Evolutionary conservation across 495 filamentous ascomycete species (phyloP).

Genomic region (Trichoderma orchidacearum): DNA sequence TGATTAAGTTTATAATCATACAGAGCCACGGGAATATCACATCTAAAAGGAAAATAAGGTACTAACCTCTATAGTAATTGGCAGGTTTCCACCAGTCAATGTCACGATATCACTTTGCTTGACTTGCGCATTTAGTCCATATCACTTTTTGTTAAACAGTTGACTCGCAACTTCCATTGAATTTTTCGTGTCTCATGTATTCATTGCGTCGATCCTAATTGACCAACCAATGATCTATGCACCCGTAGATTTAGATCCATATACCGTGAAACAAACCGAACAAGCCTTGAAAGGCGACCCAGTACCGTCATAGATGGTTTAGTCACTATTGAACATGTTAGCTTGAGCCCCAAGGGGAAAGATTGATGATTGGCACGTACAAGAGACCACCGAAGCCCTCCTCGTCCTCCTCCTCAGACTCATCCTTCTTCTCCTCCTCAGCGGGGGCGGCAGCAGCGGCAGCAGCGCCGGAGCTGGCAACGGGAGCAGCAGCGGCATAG

Average conservation of each 20-base stretch:
- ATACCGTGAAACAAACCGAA: constrained; percentile 19
- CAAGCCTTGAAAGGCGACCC: constrained; percentile 8
- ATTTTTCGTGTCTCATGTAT: constrained; percentile 4
- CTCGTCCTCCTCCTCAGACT: constrained; percentile 46
- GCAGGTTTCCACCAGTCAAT: not conserved
- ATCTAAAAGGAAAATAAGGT: constrained; percentile 8
- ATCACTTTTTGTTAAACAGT: not conserved
- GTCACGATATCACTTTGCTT: constrained; percentile 1
- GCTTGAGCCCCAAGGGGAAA: not conserved
- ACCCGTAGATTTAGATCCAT: constrained; percentile 20
- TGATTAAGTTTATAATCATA: constrained; percentile 37
- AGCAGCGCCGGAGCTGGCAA: constrained; percentile 37
- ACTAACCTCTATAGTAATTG: constrained; percentile 28
- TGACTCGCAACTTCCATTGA: not conserved
- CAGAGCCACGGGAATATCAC: constrained; percentile 16
- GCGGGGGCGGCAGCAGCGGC: constrained; percentile 37
- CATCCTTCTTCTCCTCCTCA: constrained; percentile 42
- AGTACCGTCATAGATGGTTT: constrained; percentile 16
- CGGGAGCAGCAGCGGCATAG: constrained; percentile 70
- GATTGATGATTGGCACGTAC: constrained; percentile 22
- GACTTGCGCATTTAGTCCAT: not conserved
- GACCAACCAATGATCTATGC: constrained; percentile 31
- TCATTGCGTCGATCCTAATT: constrained; percentile 9
- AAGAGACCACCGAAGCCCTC: constrained; percentile 62
- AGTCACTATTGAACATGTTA: constrained; percentile 24